Evolutionary conservation across 2,329 filamentous ascomycete genomes (phyloP), one percentile per base, ranked within the genome.

Genomic region (Eutypa lata): DNA sequence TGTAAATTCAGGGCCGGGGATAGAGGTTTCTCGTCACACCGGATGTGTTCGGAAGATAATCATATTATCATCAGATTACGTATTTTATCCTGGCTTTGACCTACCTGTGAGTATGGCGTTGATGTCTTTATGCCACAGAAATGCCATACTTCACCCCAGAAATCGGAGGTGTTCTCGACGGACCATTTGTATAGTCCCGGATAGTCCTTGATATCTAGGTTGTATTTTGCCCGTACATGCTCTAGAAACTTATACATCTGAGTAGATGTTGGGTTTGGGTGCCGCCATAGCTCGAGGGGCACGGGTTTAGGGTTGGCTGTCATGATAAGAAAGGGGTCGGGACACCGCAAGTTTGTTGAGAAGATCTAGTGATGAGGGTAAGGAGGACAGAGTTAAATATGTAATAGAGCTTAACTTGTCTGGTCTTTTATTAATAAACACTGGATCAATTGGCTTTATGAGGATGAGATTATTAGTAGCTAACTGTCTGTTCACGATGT

Each of bases 61-160:
- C 18, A 44, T 44, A n/a, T 44, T 26, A 19, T 45, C 24, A 42
- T 38, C 22, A 19, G 44, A 31, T 14, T 45, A 37, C 33, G 22
- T 10, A 16, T 13, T 44, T 7, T 22, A 28, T n/a, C 47, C 11
- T 47, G 47, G 53, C 35, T 59, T 45, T 46, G 48, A 71, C 74
- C 53, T 67, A 89, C 87, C 73, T 81, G 69, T 24, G 78, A 73
- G 66, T 83, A 92, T 7, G 76, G 70, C 62, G 75, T 76, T 22
- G 88, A 88, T 5, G 89, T 83, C 57, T 78, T 84, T 60, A 97
- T 80, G 43, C 88, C 88, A 2, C 89, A 89, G 70, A 88, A 92
- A 42, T 89, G 77, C 92, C 92, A 97, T 10, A 91, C 81, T 51
- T 91, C 87, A 48, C 81, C 84, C 93, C 93, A 97, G 69, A 97